phyloP scores from a whole-genome alignment of 169 alveolate species.

The Cryptosporidium bovis region DNA sequence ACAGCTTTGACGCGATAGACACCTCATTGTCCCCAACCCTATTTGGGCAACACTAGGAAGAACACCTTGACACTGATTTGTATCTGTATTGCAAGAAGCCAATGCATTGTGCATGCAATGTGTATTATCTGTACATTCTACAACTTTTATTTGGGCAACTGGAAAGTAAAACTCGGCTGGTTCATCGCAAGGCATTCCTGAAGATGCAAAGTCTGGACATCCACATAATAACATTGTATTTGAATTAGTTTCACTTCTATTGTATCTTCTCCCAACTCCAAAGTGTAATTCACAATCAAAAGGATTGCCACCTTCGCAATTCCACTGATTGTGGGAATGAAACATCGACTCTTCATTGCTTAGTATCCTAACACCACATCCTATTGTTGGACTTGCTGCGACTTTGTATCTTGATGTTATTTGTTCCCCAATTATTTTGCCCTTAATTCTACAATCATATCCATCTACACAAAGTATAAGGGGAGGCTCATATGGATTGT shows the following conservation, averaged over 20 bases:
- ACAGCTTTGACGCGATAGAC: constrained; percentile 67
- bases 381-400: constrained; percentile 72
- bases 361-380: constrained; percentile 66
- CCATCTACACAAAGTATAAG: constrained; percentile 64
- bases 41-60: constrained; percentile 72
- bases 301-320: constrained; percentile 71
- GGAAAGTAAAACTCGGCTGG: constrained; percentile 72
- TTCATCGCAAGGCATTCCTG: constrained; percentile 73
- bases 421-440: constrained; percentile 66
- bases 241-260: constrained; percentile 39
- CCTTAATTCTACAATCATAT: constrained; percentile 65
- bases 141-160: constrained; percentile 60
- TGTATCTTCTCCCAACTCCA: constrained; percentile 75
- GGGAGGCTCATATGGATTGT: constrained; percentile 68
- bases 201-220: constrained; percentile 65
- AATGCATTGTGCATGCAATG: constrained; percentile 73
- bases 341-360: constrained; percentile 66
- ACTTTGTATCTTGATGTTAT: constrained; percentile 68
- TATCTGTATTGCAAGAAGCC: constrained; percentile 61
- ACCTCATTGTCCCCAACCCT: constrained; percentile 71
- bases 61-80: constrained; percentile 72
- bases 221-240: constrained; percentile 65
- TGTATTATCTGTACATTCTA: constrained; percentile 65
- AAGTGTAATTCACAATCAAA: constrained; percentile 73
- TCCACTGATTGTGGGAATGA: constrained; percentile 59